A percentile compares a stretch with the other conserved stretches of the same genome.
Conservation (phyloP, 768 basidiomycete species). For the Phlebiopsis gigantea region DNA sequence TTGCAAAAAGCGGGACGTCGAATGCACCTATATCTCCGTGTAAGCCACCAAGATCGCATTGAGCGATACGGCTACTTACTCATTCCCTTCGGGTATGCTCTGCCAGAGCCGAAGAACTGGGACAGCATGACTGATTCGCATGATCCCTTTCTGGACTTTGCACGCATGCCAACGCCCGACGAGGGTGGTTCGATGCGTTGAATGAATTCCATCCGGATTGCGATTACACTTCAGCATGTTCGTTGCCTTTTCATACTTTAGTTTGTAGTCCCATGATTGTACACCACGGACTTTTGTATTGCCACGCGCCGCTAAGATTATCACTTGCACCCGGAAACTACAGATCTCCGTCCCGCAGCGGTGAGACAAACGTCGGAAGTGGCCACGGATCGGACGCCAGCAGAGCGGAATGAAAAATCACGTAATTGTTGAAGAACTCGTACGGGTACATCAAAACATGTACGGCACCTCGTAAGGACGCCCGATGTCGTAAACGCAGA, state of each 20-base stretch:
- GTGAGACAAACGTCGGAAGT: too few species aligned
- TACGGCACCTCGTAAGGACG: conserved; percentile 65
- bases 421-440: neutral
- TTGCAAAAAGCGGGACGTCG: conserved; percentile 10
- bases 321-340: too few species aligned
- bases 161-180: too few species aligned
- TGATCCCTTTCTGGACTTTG: too few species aligned
- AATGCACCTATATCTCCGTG: conserved; percentile 15
- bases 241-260: too few species aligned
- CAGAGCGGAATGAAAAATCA: neutral
- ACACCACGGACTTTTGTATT: neutral
- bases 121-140: neutral
- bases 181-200: too few species aligned
- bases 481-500: conserved; percentile 31
- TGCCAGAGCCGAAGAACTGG: conserved; percentile 3
- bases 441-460: conserved; percentile 22
- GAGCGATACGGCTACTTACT: neutral
- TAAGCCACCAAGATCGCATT: neutral
- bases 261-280: too few species aligned
- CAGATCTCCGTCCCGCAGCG: neutral
- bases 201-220: too few species aligned
- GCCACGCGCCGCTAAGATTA: neutral
- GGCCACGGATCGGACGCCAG: too few species aligned
- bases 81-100: neutral
- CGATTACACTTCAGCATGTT: too few species aligned